Base-by-base conservation (phyloP, 2,329 filamentous ascomycete genomes). In the Penicillium paneum region DNA sequence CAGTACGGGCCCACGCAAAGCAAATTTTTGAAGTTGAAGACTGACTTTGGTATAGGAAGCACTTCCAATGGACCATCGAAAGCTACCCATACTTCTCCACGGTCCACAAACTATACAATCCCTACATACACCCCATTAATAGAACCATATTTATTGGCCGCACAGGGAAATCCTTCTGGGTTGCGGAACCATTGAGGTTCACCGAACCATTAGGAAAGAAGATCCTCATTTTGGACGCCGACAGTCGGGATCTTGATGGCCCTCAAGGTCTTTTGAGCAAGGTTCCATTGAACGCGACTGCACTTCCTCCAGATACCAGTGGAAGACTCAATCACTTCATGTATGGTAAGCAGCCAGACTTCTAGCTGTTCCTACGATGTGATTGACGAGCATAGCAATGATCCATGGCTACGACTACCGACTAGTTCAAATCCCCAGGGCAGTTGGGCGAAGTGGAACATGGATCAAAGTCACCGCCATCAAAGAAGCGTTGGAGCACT, bases 381-480 rank as follows among this genome's bases (percentile, higher is more conserved):
- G 15, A 19, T 45, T 51, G 32, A 54, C 17, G 19, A 29, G 5
- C 17, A 3, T 38, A 52, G 49, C 49, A 21, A 52, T 46, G 28
- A 46, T 52, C 4, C 49, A 52, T n/a, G 49, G 42, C 28, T 52
- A 52, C 28, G 49, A 52, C 35, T 52, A 52, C 34, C 42, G 49
- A 28, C 13, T 58, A 74, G 74, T 74, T 19, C 66, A 66, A 62
- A 78, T 80, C 44, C 78, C 80, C 61, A 77, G 77, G 5, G 79
- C 79, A 64, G 75, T 78, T 47, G 72, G 75, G 48, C 75, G 76
- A 47, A 73, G 72, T 61, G 72, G 73, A 26, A 79, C 77, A 15
- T 81, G 78, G 78, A 73, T 76, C 36, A 76, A 77, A 57, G 73
- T 77, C 0, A 70, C 73, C 8, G 67, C 71, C 11, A 64, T 78